Conservation (phyloP, 805 yeast species). For the Saturnispora kantuleensis region DNA sequence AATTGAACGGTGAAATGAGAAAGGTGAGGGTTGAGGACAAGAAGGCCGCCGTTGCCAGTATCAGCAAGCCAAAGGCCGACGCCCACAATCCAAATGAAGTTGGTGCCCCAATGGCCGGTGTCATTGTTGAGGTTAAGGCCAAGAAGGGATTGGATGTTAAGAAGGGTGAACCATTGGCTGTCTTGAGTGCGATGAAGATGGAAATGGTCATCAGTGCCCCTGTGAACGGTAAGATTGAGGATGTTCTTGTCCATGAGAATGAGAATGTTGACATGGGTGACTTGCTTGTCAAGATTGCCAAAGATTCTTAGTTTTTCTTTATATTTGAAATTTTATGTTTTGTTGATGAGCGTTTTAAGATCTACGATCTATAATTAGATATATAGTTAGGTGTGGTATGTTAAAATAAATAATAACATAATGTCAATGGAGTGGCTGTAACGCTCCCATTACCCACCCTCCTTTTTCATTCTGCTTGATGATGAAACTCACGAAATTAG, state of each 20-base stretch:
- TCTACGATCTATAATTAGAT: neutral
- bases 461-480: no score
- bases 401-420: no score
- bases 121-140: slow-evolving; percentile 90
- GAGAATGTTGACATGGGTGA: slow-evolving; percentile 95
- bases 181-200: slow-evolving; percentile 97
- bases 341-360: neutral
- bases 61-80: slow-evolving; percentile 64
- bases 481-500: no score
- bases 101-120: slow-evolving; percentile 68
- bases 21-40: slow-evolving; percentile 77
- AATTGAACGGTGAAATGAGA: slow-evolving; percentile 97
- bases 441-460: no score
- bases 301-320: slow-evolving; percentile 13
- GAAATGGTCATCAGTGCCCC: slow-evolving; percentile 93
- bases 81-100: slow-evolving; percentile 77
- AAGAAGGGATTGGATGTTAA: slow-evolving; percentile 66
- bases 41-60: slow-evolving; percentile 67
- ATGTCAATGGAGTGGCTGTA: no score
- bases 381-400: neutral
- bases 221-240: slow-evolving; percentile 72
- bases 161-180: slow-evolving; percentile 70
- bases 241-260: slow-evolving; percentile 72
- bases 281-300: slow-evolving; percentile 55
- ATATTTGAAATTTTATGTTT: neutral